These are phyloP conservation scores for Fraxinus ornus DNA, from an alignment of 305 asterid species.

Conservation along the genomic window DNA sequence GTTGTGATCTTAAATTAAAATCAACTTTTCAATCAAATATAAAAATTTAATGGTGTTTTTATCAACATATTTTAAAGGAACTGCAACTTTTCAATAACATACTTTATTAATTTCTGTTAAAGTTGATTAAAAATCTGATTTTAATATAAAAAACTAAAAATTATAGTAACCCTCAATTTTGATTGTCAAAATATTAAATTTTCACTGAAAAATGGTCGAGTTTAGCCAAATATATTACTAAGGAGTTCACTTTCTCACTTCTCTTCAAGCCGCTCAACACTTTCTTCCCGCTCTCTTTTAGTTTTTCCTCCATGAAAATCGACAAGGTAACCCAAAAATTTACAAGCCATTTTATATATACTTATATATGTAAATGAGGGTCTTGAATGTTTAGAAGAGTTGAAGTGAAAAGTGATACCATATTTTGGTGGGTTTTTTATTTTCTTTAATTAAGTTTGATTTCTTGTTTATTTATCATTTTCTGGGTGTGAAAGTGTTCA, in stretches of 20 bases:
- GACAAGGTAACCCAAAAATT: conserved; percentile 24
- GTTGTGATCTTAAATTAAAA: not conserved
- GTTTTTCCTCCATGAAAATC: conserved; percentile 25
- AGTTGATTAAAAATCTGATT: too few species aligned
- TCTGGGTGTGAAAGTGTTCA: not conserved
- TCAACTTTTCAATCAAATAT: too few species aligned
- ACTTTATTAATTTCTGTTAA: too few species aligned
- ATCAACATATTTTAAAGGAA: not conserved
- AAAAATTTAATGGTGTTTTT: too few species aligned
- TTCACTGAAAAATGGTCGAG: not conserved
- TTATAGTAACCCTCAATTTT: not conserved
- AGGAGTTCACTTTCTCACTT: not conserved
- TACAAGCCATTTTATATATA: not conserved
- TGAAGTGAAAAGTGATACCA: not conserved
- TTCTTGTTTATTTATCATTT: not conserved
- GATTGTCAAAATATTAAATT: not conserved
- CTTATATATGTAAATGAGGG: not conserved
- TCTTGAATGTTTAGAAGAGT: conserved; percentile 13
- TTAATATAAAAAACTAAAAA: too few species aligned
- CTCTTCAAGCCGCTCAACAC: not conserved
- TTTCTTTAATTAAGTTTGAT: not conserved
- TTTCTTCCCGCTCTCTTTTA: not conserved
- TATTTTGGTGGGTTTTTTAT: not conserved
- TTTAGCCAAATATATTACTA: not conserved
- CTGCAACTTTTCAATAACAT: too few species aligned